These are phyloP conservation scores for Viola odorata DNA, from an alignment of 345 rosid species.

Conservation along the genomic window DNA sequence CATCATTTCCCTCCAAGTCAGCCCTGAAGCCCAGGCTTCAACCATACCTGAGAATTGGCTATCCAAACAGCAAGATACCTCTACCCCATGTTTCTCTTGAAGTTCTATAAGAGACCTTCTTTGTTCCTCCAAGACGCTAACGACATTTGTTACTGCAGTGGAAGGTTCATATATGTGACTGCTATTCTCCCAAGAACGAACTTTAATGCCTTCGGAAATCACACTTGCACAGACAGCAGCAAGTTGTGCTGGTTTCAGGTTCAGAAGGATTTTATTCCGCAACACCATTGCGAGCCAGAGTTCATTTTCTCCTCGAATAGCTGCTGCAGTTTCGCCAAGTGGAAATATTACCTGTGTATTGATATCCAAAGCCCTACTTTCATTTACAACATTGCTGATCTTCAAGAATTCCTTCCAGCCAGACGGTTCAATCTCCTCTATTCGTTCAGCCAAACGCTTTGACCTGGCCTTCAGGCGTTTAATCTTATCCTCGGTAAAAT, in stretches of 20 bases:
- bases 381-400: constrained; percentile 82
- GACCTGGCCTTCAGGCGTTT: constrained; percentile 67
- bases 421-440: constrained; percentile 85
- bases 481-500: constrained; percentile 67
- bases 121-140: constrained; percentile 58
- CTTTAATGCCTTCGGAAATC: constrained; percentile 87
- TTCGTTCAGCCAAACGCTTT: constrained; percentile 52
- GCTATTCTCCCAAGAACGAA: constrained; percentile 68
- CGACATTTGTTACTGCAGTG: constrained; percentile 40
- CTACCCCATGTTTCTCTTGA: constrained; percentile 80
- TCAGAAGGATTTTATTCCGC: constrained; percentile 56
- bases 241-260: constrained; percentile 73
- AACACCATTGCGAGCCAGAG: constrained; percentile 93
- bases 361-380: constrained; percentile 69
- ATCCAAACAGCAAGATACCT: constrained; percentile 65
- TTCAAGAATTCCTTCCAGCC: constrained; percentile 95
- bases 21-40: constrained; percentile 96
- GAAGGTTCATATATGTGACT: constrained; percentile 70
- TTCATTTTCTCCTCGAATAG: constrained; percentile 92
- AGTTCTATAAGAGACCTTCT: constrained; percentile 52
- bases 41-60: constrained; percentile 95
- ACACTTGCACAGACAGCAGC: constrained; percentile 77
- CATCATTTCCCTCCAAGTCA: constrained; percentile 91
- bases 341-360: constrained; percentile 78
- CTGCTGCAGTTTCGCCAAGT: constrained; percentile 91